Evolutionary conservation across 208 protist genomes (phyloP), one percentile per base, ranked within the genome.

Genomic region (Lotmaria passim): DNA sequence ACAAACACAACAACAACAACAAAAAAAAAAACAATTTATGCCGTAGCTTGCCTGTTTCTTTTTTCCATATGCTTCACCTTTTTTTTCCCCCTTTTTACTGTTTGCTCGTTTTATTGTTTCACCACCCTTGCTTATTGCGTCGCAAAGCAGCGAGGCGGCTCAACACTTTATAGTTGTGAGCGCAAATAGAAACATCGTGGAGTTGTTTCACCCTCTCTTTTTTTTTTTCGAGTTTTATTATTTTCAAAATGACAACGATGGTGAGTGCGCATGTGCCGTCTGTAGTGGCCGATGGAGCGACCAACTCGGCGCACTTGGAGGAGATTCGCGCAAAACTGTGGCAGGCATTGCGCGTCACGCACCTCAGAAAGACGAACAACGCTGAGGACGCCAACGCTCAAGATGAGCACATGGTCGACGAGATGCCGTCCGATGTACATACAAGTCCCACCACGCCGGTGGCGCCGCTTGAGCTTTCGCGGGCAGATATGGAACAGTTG

Each of bases 241-340:
- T 8, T 38, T 14, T 30, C 41, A 24, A 46, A 14, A 60, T 15
- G 17, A 19, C 19, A 46, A 46, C n/a, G 7, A 46, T n/a, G 51
- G 17, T 51, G 47, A 41, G 21, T 5, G 50, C 24, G 23, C 24
- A 53, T 34, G 41, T 21, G 28, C 48, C 34, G 11, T 31, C 39
- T 14, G 28, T 8, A 36, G 52, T 43, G 21, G 56, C 14, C 17
- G 59, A 30, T 61, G 64, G 44, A 38, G 26, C 41, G 17, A 0
- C 41, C 15, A 12, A 57, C n/a, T 71, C 82, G 58, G 21, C 75
- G 41, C 66, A 81, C 14, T 6, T 90, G 24, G 81, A 86, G 36
- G 78, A 85, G 26, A 68, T 90, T 11, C 79, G 80, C 46, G 82
- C 83, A 30, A 61, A 68, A n/a, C 61, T 95, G n/a, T 95, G 90